phyloP scores from a whole-genome alignment of 306 rosid genomes.

The Arachis hypogaea region DNA sequence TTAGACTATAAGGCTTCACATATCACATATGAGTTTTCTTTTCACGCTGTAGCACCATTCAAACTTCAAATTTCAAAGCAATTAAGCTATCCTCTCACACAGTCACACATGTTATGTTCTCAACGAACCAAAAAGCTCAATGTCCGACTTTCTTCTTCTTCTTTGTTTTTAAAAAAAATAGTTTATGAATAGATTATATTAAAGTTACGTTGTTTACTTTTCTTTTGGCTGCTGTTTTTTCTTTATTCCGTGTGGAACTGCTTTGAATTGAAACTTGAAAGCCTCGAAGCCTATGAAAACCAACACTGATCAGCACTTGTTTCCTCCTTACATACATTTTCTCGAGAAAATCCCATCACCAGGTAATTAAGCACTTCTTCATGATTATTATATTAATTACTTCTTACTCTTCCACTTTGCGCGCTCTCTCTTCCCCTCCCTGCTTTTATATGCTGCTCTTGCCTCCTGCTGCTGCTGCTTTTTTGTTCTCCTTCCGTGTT shows the following conservation, averaged over 20 bases:
- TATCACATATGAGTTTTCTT: too few relatives aligned
- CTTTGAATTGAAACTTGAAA: not conserved
- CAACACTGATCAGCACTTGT: not conserved
- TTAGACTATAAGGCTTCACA: too few relatives aligned
- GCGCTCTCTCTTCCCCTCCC: not conserved
- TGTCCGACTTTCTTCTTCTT: not conserved
- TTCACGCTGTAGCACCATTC: too few relatives aligned
- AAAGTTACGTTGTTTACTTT: not conserved
- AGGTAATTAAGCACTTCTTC: slow-evolving; percentile 35
- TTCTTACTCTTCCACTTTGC: slow-evolving; percentile 20
- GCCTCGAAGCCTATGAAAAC: not conserved
- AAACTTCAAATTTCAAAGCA: not conserved
- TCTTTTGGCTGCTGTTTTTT: not conserved
- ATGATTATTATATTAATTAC: not conserved
- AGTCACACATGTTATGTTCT: not conserved
- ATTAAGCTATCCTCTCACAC: not conserved
- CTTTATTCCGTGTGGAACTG: not conserved
- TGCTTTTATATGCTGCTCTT: not conserved
- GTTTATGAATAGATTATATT: too few relatives aligned
- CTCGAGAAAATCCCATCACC: slow-evolving; percentile 35
- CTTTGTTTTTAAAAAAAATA: too few relatives aligned
- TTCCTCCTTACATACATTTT: slow-evolving; percentile 44
- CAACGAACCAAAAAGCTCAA: not conserved
- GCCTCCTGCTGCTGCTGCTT: not conserved
- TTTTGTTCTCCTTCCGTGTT: too few relatives aligned